Base-by-base conservation (phyloP, 768 basidiomycete species). In the Boletus insuetus region DNA sequence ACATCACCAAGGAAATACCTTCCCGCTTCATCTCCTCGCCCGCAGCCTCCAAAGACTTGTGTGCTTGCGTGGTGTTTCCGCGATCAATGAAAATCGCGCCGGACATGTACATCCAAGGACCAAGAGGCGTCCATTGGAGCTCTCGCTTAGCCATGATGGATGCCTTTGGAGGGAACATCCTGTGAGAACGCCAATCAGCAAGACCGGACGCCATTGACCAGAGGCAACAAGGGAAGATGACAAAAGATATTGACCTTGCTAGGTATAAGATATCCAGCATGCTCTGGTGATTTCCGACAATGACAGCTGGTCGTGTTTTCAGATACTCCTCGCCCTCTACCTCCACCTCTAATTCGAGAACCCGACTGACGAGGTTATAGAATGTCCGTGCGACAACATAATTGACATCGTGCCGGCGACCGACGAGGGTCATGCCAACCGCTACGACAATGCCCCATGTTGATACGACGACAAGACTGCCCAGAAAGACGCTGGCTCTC, bases 71-170 rank as follows among this genome's bases (percentile, higher is more conserved):
- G 60, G 80, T 87, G 71, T 93, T 92, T 46, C 88, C 87, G 51
- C 96, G 82, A 74, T 98, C 86, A 56, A 99, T 78, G 68, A 97
- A 98, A 56, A 99, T 84, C 20, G 95, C 86, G 20, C 94, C 94
- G 7, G 90, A 87, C 69, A 94, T 78, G 37, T 79, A 77, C 91
- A 98, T 88, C 76, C 87, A 98, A 56, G 91, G 91, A 1, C 96
- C 96, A 16, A 98, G 80, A 2, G 97, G 97, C 1, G 83, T 77
- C 79, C 79, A 96, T 61, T 87, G 85, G 35, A 98, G 75, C 45
- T 92, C 89, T 64, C 87, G 86, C 80, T 99, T 99, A 19, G 94
- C 87, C 84, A 95, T 91, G 68, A 99, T 95, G 41, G 88, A 82
- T 6, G 91, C 80, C 58, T 82, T 81, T 61, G 81, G 81, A 13